These are phyloP conservation scores for Cyclotella baltica DNA, from an alignment of 108 stramenopile genomes.

Conservation along the genomic window DNA sequence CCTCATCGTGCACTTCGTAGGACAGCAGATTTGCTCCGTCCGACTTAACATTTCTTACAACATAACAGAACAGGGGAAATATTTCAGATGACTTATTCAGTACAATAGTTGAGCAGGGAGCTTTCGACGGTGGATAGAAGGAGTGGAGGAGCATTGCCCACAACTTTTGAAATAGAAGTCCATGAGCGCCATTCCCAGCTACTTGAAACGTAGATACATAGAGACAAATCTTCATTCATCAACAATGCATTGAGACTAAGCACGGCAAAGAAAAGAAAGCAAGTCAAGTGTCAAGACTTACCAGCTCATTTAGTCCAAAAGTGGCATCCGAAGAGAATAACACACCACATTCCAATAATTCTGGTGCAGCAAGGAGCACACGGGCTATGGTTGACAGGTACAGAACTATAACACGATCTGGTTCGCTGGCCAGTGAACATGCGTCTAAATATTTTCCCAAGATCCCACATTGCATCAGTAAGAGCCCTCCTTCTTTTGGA, in stretches of 20 bases:
- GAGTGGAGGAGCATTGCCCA: slow-evolving; percentile 48
- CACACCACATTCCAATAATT: slow-evolving; percentile 20
- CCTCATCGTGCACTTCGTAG: slow-evolving; percentile 42
- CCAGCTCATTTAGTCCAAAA: slow-evolving; percentile 42
- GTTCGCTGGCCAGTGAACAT: slow-evolving; percentile 43
- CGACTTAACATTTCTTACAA: slow-evolving; percentile 22
- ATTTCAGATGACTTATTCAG: slow-evolving; percentile 35
- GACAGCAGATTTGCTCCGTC: slow-evolving; percentile 39
- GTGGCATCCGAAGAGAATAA: neutral
- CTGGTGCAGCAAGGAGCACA: slow-evolving; percentile 23
- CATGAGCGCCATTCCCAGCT: slow-evolving; percentile 48
- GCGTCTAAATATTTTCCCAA: slow-evolving; percentile 37
- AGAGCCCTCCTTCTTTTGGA: slow-evolving; percentile 37
- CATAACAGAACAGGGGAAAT: slow-evolving; percentile 18
- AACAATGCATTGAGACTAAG: neutral
- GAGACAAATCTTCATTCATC: neutral
- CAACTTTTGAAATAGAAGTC: slow-evolving; percentile 41
- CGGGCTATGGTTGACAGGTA: slow-evolving; percentile 53
- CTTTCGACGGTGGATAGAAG: slow-evolving; percentile 42
- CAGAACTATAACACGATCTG: slow-evolving; percentile 51
- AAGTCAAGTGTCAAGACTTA: slow-evolving; percentile 1
- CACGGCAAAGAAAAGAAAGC: neutral
- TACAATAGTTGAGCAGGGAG: slow-evolving; percentile 7
- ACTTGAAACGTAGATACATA: slow-evolving; percentile 31
- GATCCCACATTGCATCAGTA: slow-evolving; percentile 33